These are phyloP conservation scores for Penicillium sp. DNA, from an alignment of 2,329 filamentous ascomycete species.

Conservation along the genomic window DNA sequence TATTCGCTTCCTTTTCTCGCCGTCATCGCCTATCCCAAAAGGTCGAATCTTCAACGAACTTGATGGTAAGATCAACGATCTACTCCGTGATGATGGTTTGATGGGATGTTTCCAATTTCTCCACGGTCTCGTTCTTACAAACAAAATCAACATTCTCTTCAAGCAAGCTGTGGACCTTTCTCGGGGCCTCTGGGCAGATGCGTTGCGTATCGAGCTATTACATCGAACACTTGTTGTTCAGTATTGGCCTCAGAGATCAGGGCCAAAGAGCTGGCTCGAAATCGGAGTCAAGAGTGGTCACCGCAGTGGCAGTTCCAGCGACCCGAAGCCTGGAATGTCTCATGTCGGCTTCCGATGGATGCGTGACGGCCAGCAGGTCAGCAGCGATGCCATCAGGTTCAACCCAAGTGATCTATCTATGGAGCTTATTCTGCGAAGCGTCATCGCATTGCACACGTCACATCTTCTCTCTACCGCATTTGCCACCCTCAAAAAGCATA, in stretches of 20 bases:
- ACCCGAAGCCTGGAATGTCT: constrained; percentile 19
- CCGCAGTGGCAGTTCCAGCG: constrained; percentile 5
- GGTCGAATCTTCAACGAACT: constrained; percentile 57
- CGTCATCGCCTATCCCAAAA: constrained; percentile 55
- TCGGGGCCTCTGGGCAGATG: constrained; percentile 65
- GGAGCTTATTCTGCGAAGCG: constrained; percentile 62
- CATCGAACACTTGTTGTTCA: constrained; percentile 77
- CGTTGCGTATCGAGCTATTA: constrained; percentile 66
- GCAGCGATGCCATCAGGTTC: constrained; percentile 58
- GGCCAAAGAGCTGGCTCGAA: constrained; percentile 81
- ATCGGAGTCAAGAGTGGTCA: constrained; percentile 54
- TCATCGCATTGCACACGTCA: constrained; percentile 66
- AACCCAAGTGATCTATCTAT: constrained; percentile 61
- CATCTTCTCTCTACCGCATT: constrained; percentile 62
- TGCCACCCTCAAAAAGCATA: constrained; percentile 50
- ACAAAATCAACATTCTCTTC: constrained; percentile 76
- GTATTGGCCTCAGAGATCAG: constrained; percentile 70
- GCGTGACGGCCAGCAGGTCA: constrained; percentile 66
- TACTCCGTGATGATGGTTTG: constrained; percentile 62
- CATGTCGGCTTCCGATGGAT: constrained; percentile 61
- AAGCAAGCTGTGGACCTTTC: constrained; percentile 66
- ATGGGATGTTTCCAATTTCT: constrained; percentile 74
- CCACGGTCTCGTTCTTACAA: constrained; percentile 78
- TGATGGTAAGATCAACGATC: constrained; percentile 62
- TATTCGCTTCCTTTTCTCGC: constrained; percentile 72